Conservation (phyloP, 2,329 filamentous ascomycete genomes). For the Ciborinia camelliae region DNA sequence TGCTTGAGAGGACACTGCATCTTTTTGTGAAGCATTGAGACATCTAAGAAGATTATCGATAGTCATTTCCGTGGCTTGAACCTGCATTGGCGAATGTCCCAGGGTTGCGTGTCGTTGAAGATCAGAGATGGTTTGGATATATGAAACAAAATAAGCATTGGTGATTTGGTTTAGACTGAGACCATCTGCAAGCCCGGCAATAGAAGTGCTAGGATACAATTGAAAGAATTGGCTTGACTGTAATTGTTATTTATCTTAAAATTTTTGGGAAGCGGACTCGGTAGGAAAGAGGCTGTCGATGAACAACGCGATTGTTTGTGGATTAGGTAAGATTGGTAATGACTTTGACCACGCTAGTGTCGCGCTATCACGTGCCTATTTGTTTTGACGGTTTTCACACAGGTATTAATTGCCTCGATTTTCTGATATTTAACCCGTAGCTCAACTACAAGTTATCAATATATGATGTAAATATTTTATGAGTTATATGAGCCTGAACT, state of each 20-base stretch:
- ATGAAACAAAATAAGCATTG: neutral
- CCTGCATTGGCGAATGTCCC: neutral
- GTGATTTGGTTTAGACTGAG: neutral
- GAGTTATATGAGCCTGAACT: neutral
- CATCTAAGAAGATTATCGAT: conserved; percentile 48
- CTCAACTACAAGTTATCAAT: neutral
- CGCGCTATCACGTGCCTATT: too few relatives aligned
- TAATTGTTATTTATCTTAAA: neutral
- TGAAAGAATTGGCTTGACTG: too few relatives aligned
- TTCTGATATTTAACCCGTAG: neutral
- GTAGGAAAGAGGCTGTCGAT: neutral
- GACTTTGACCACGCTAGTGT: neutral
- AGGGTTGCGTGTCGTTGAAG: neutral
- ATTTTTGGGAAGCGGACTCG: neutral
- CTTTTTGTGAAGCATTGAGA: conserved; percentile 61
- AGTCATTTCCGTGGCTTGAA: conserved; percentile 28
- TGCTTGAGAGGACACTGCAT: conserved; percentile 61
- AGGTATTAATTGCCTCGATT: neutral
- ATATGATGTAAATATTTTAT: neutral
- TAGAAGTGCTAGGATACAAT: rapidly evolving
- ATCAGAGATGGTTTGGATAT: neutral
- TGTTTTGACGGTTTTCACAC: too few relatives aligned
- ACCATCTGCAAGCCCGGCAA: neutral
- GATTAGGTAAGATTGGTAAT: neutral
- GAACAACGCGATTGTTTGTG: neutral